phyloP scores from a whole-genome alignment of 2,329 filamentous ascomycete species.

The Diplodia intermedia region DNA sequence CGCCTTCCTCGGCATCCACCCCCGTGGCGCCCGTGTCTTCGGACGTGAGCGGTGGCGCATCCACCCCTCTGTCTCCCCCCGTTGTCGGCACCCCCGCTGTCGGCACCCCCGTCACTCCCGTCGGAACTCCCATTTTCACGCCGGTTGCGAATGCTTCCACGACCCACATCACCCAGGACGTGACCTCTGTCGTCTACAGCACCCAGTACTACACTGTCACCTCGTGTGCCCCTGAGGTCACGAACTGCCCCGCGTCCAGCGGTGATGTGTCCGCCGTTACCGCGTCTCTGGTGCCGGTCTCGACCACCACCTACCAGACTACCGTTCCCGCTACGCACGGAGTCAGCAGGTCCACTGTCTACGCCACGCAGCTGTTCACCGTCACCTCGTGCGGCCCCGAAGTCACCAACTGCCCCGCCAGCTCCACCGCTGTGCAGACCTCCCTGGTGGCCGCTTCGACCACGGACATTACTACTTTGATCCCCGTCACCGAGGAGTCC shows the following conservation, averaged over 20 bases:
- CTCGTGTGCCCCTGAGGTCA: slow-evolving; percentile 19
- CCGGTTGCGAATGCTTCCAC: slow-evolving; percentile 1
- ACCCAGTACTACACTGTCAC: slow-evolving; percentile 22
- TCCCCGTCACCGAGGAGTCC: slow-evolving; percentile 25
- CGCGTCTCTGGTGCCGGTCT: slow-evolving; percentile 7
- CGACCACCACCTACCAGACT: neutral
- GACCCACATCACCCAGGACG: slow-evolving; percentile 13
- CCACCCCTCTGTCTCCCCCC: slow-evolving; percentile 12
- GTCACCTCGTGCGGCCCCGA: slow-evolving; percentile 22
- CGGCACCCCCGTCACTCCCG: neutral
- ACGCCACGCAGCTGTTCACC: slow-evolving; percentile 24
- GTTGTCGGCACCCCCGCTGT: slow-evolving; percentile 6
- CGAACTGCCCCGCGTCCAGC: slow-evolving; percentile 37
- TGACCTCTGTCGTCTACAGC: slow-evolving; percentile 25
- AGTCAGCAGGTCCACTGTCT: slow-evolving; percentile 17
- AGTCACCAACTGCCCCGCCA: slow-evolving; percentile 31
- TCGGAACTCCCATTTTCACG: slow-evolving; percentile 3
- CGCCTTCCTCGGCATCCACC: slow-evolving; percentile 13
- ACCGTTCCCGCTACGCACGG: slow-evolving; percentile 13
- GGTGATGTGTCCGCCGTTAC: slow-evolving; percentile 21
- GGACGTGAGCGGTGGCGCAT: slow-evolving; percentile 3
- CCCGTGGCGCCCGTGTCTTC: slow-evolving; percentile 8
- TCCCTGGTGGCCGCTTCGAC: slow-evolving; percentile 15
- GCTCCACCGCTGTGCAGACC: slow-evolving; percentile 23
- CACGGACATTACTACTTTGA: slow-evolving; percentile 22